Conservation (phyloP, 2,329 filamentous ascomycete genomes). For the Xylariales sp. region DNA sequence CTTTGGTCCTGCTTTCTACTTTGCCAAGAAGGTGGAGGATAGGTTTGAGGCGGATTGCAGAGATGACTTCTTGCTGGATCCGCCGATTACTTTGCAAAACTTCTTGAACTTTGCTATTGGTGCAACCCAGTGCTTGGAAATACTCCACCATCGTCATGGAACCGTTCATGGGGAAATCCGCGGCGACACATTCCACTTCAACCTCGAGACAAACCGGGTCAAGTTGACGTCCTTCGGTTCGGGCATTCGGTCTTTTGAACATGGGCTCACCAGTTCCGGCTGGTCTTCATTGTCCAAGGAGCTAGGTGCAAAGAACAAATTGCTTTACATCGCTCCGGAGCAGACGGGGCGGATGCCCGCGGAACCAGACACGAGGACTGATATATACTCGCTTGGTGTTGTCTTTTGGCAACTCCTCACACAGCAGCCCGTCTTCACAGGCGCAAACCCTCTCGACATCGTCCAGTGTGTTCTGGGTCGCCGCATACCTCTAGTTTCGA, state of each 20-base stretch:
- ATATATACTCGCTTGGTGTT: slow-evolving; percentile 89
- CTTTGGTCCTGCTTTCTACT: slow-evolving; percentile 72
- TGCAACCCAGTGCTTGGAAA: slow-evolving; percentile 78
- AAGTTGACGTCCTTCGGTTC: slow-evolving; percentile 83
- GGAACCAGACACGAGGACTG: slow-evolving; percentile 86
- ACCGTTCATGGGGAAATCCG: slow-evolving; percentile 89
- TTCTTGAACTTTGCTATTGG: slow-evolving; percentile 93
- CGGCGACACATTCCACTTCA: slow-evolving; percentile 87
- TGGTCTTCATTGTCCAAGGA: slow-evolving; percentile 84
- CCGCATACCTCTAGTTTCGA: slow-evolving; percentile 71
- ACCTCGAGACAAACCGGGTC: slow-evolving; percentile 63
- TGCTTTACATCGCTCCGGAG: slow-evolving; percentile 89
- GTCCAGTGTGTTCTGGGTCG: slow-evolving; percentile 84
- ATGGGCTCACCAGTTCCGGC: slow-evolving; percentile 78
- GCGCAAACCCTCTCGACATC: slow-evolving; percentile 77
- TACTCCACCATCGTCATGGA: slow-evolving; percentile 83
- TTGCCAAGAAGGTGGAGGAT: slow-evolving; percentile 48
- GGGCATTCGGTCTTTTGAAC: slow-evolving; percentile 82
- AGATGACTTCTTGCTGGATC: slow-evolving; percentile 42
- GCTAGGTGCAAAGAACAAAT: slow-evolving; percentile 79
- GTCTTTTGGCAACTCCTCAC: slow-evolving; percentile 84
- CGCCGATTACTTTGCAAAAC: slow-evolving; percentile 64
- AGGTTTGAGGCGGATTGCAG: slow-evolving; percentile 40
- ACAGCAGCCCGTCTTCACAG: slow-evolving; percentile 75
- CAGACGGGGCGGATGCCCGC: slow-evolving; percentile 91